Conservation (phyloP, 2,329 filamentous ascomycete species). For the Eutypella sp. region DNA sequence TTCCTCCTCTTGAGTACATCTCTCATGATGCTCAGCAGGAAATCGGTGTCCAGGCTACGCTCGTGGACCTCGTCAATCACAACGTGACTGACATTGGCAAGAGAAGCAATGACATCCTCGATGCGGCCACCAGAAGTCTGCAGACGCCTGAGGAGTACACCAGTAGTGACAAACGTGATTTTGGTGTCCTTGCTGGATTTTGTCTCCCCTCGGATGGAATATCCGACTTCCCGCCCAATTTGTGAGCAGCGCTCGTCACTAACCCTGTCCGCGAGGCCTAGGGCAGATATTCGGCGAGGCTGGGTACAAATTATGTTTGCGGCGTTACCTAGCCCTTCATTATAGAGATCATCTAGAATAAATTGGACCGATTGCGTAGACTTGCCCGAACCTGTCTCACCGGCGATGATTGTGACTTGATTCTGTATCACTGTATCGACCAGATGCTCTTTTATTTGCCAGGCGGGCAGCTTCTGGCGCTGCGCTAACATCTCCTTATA, state of each 20-base stretch:
- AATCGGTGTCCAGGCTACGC: slow-evolving; percentile 89
- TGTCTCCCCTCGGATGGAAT: slow-evolving; percentile 85
- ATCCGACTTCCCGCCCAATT: slow-evolving; percentile 86
- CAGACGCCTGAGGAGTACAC: slow-evolving; percentile 83
- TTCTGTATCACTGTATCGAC: slow-evolving; percentile 69
- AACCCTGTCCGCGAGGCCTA: slow-evolving; percentile 90
- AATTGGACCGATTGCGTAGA: slow-evolving; percentile 97
- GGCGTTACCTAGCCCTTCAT: slow-evolving; percentile 64
- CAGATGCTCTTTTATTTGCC: slow-evolving; percentile 74
- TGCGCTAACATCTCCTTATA: slow-evolving; percentile 71
- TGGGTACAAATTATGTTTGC: slow-evolving; percentile 95
- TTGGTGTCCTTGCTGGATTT: slow-evolving; percentile 69
- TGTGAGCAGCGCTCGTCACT: slow-evolving; percentile 80
- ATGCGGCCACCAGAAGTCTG: slow-evolving; percentile 80
- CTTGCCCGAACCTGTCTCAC: slow-evolving; percentile 95
- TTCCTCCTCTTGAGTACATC: slow-evolving; percentile 71
- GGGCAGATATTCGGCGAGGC: slow-evolving; percentile 86
- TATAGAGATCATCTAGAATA: slow-evolving; percentile 84
- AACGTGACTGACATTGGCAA: slow-evolving; percentile 89
- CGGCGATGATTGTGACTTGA: slow-evolving; percentile 93
- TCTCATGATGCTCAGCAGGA: slow-evolving; percentile 79
- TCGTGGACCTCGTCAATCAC: slow-evolving; percentile 98
- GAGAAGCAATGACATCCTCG: slow-evolving; percentile 72
- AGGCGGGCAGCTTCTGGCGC: slow-evolving; percentile 76
- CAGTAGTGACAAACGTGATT: slow-evolving; percentile 94